Evolutionary conservation across 2,329 filamentous ascomycete genomes (phyloP).

Genomic region (Stemphylium beticola): DNA sequence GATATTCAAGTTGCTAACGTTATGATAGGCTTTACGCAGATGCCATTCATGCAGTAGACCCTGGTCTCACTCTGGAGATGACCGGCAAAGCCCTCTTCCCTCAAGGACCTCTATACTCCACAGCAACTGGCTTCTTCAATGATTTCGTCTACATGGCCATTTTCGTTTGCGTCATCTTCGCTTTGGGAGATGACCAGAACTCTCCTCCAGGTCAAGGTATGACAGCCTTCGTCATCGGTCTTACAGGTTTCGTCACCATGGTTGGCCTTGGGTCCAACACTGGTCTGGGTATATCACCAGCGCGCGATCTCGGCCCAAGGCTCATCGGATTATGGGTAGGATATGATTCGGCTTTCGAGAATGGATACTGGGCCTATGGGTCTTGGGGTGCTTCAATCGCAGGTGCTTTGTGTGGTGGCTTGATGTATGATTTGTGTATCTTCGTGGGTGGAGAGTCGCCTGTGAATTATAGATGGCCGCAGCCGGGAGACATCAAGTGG

Average conservation of each 20-base stretch:
- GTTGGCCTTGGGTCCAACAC: conserved; percentile 36
- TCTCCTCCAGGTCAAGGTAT: conserved; percentile 51
- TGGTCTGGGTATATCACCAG: conserved; percentile 66
- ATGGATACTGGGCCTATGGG: conserved; percentile 37
- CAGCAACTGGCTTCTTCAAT: conserved; percentile 71
- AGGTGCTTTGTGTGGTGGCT: conserved; percentile 32
- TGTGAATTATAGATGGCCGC: conserved; percentile 38
- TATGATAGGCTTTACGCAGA: conserved; percentile 45
- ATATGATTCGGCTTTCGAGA: conserved; percentile 59
- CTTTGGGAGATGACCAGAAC: conserved; percentile 60
- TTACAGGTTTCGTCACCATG: conserved; percentile 32
- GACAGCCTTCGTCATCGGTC: conserved; percentile 55
- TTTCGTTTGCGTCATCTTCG: conserved; percentile 73
- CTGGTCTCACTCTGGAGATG: conserved; percentile 37
- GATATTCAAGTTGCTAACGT: too few relatives aligned
- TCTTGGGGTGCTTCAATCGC: conserved; percentile 30
- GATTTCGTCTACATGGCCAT: conserved; percentile 71
- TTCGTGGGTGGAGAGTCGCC: conserved; percentile 39
- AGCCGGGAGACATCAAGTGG: conserved; percentile 29
- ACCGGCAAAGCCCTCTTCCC: conserved; percentile 66
- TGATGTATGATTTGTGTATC: conserved; percentile 38
- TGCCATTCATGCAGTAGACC: conserved; percentile 67
- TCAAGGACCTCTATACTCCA: conserved; percentile 64
- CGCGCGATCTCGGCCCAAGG: conserved; percentile 74
- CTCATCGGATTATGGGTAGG: conserved; percentile 70